These are phyloP conservation scores for Clonostachys byssicola DNA, from an alignment of 2,329 filamentous ascomycete genomes.

Conservation along the genomic window DNA sequence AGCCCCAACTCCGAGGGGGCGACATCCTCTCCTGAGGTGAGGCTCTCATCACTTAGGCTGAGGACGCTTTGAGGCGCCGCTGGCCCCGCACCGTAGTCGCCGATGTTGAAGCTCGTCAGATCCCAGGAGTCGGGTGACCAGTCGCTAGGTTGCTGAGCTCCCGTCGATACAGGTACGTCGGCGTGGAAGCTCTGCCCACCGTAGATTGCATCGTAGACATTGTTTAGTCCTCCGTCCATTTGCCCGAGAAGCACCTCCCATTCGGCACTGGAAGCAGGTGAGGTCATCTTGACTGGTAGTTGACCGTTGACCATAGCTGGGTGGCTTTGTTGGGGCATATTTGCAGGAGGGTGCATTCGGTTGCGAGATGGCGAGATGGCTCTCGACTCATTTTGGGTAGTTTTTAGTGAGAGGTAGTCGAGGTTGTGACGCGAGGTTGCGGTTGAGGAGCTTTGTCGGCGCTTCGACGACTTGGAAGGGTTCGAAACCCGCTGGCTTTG, in stretches of 20 bases:
- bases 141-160: slow-evolving; percentile 17
- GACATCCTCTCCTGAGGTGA: slow-evolving; percentile 51
- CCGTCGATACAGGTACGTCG: slow-evolving; percentile 20
- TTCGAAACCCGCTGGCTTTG: too few relatives aligned
- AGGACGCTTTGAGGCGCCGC: slow-evolving; percentile 46
- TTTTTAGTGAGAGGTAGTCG: slow-evolving; percentile 54
- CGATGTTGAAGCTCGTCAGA: slow-evolving; percentile 43
- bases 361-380: slow-evolving; percentile 42
- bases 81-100: slow-evolving; percentile 29
- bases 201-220: slow-evolving; percentile 82
- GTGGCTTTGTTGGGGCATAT: slow-evolving; percentile 15
- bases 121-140: slow-evolving; percentile 59
- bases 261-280: slow-evolving; percentile 56
- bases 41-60: slow-evolving; percentile 53
- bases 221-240: slow-evolving; percentile 74
- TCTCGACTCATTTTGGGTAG: slow-evolving; percentile 38
- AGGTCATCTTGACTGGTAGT: slow-evolving; percentile 22
- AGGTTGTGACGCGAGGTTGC: slow-evolving; percentile 35
- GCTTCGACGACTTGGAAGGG: neutral
- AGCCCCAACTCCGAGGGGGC: slow-evolving; percentile 39
- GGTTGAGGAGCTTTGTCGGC: neutral
- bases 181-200: slow-evolving; percentile 46
- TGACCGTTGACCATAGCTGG: slow-evolving; percentile 3
- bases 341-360: slow-evolving; percentile 26
- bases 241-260: slow-evolving; percentile 81